Conservation (phyloP, 2,329 filamentous ascomycete genomes). For the Diaporthe sp. region DNA sequence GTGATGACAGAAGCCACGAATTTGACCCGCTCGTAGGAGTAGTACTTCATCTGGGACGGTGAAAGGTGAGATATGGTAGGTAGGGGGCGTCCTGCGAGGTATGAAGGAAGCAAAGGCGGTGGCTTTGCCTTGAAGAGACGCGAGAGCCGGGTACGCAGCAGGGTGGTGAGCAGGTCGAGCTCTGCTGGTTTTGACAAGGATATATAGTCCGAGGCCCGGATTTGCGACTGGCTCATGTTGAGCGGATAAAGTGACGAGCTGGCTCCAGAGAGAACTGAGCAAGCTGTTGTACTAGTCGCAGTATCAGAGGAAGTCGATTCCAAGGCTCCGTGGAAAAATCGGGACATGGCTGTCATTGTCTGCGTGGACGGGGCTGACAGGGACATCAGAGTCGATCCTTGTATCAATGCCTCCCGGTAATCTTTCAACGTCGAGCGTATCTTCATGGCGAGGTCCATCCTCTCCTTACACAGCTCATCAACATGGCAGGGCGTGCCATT, state of each 20-base stretch:
- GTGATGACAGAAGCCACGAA: background rate
- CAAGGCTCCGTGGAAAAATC: background rate
- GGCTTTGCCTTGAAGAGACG: background rate
- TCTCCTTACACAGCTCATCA: background rate
- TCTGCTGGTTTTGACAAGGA: background rate
- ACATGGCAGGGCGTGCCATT: background rate
- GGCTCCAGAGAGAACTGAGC: background rate
- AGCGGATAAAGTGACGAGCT: constrained; percentile 14
- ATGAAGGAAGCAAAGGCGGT: background rate
- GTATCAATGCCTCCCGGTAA: background rate
- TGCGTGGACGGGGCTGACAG: background rate
- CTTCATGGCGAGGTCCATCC: background rate
- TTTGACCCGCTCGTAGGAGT: background rate
- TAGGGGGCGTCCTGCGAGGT: background rate
- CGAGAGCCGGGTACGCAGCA: background rate
- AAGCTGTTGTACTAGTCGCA: background rate
- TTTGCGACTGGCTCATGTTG: constrained; percentile 2
- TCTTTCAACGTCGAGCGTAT: background rate
- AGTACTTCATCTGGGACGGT: constrained; percentile 1
- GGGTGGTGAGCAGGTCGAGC: background rate
- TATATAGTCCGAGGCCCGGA: constrained; percentile 13
- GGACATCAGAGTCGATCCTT: background rate
- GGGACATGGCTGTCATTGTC: constrained; percentile 3
- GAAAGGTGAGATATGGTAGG: background rate
- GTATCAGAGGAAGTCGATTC: background rate